Percentiles rank a stretch among this genome's conserved stretches.
These are phyloP conservation scores for Geum urbanum DNA, from an alignment of 306 rosid species.

Conservation along the genomic window DNA sequence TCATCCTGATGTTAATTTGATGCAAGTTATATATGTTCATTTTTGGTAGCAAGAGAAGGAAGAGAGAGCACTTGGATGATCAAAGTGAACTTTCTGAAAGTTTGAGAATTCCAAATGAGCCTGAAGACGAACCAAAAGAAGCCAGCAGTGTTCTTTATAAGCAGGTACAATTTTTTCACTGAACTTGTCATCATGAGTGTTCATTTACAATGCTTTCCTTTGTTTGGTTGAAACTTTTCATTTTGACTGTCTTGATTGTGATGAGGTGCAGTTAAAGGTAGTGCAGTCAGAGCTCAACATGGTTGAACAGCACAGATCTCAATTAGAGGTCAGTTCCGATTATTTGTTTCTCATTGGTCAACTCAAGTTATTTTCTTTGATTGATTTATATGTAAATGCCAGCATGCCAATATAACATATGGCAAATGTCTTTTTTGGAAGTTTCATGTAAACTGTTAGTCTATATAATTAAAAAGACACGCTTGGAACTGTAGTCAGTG, in stretches of 20 bases:
- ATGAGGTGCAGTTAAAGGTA: slow-evolving; percentile 58
- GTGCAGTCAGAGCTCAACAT: slow-evolving; percentile 46
- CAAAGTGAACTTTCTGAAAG: slow-evolving; percentile 65
- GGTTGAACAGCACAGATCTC: slow-evolving; percentile 54
- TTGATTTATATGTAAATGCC: neutral
- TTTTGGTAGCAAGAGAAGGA: slow-evolving; percentile 57
- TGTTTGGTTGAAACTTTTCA: slow-evolving; percentile 5
- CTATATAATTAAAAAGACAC: neutral
- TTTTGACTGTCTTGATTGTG: slow-evolving; percentile 28
- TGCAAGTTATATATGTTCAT: slow-evolving; percentile 17
- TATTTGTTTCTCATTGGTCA: slow-evolving; percentile 21
- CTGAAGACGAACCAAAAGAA: slow-evolving; percentile 50
- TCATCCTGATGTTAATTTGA: slow-evolving; percentile 10
- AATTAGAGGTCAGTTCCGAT: slow-evolving; percentile 58
- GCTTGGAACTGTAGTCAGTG: neutral
- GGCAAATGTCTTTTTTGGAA: neutral
- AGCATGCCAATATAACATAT: neutral
- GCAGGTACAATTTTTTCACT: slow-evolving; percentile 46
- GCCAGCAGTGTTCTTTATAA: slow-evolving; percentile 59
- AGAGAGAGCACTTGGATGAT: slow-evolving; percentile 47
- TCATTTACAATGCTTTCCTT: slow-evolving; percentile 9
- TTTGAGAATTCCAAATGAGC: slow-evolving; percentile 48
- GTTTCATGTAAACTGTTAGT: neutral
- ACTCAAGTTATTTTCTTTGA: neutral
- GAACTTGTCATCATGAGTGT: slow-evolving; percentile 7